Evolutionary conservation across 78 protist species (phyloP).

Genomic region (Polysphondylium violaceum): DNA sequence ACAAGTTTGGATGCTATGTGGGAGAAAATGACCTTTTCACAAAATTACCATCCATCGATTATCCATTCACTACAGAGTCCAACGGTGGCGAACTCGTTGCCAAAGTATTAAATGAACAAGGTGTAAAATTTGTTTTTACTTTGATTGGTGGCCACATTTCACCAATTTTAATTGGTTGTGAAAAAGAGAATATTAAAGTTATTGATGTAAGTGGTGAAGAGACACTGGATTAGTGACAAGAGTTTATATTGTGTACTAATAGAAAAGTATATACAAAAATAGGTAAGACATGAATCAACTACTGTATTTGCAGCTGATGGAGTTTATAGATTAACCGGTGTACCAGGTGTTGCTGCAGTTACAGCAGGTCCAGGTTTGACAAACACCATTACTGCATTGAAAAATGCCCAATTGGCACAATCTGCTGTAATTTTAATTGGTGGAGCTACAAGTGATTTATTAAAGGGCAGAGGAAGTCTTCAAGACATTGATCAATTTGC

Average conservation of each 20-base stretch:
- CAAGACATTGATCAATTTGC: constrained; percentile 93
- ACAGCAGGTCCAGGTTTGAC: constrained; percentile 95
- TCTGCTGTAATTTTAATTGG: constrained; percentile 86
- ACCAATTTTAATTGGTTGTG: constrained; percentile 83
- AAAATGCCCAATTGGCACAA: constrained; percentile 93
- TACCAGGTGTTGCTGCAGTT: constrained; percentile 90
- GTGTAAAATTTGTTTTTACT: constrained; percentile 83
- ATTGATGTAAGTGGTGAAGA: constrained; percentile 68
- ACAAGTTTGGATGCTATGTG: too few relatives aligned
- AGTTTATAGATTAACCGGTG: constrained; percentile 84
- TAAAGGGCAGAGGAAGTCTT: constrained; percentile 89
- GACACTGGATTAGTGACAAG: too few relatives aligned
- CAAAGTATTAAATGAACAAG: constrained; percentile 75
- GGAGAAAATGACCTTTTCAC: too few relatives aligned
- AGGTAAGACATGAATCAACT: constrained; percentile 87
- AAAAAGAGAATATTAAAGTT: constrained; percentile 59
- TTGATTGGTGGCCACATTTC: constrained; percentile 89
- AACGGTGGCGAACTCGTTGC: constrained; percentile 86
- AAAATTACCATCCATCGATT: too few relatives aligned
- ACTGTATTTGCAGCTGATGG: constrained; percentile 95
- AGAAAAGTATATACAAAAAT: background rate
- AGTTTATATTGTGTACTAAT: too few relatives aligned
- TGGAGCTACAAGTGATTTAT: constrained; percentile 87
- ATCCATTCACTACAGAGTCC: too few relatives aligned
- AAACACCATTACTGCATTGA: constrained; percentile 91